A percentile compares a stretch with the other conserved stretches of the same genome.
Evolutionary conservation across 2,329 filamentous ascomycete genomes (phyloP).

Genomic region (Huntiella savannae): DNA sequence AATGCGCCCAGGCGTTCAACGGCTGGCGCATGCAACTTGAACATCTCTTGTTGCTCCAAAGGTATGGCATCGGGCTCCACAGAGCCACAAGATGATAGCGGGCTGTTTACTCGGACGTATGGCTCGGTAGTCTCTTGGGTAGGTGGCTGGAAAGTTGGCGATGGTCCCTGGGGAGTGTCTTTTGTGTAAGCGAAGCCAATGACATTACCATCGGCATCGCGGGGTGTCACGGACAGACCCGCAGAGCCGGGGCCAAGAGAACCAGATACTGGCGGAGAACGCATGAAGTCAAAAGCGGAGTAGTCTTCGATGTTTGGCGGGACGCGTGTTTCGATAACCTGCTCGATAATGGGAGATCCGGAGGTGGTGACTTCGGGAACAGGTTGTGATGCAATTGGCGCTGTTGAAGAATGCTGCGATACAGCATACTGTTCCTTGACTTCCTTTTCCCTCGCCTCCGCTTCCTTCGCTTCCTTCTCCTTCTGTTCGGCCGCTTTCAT

Average conservation of each 20-base stretch:
- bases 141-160: conserved; percentile 8
- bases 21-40: conserved; percentile 9
- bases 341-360: conserved; percentile 3
- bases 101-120: conserved; percentile 14
- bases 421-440: too few relatives aligned
- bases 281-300: conserved; percentile 38
- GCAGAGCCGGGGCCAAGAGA: conserved; percentile 24
- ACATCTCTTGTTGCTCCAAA: conserved; percentile 10
- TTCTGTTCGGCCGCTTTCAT: conserved; percentile 2
- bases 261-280: conserved; percentile 30
- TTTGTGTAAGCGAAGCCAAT: conserved; percentile 38
- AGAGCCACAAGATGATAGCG: conserved; percentile 23
- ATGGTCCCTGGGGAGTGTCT: conserved; percentile 20
- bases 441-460: neutral
- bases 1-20: conserved; percentile 2
- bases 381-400: too few relatives aligned
- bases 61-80: conserved; percentile 18
- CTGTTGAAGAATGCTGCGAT: too few relatives aligned
- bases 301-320: conserved; percentile 27
- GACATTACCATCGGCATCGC: conserved; percentile 32
- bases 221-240: conserved; percentile 30
- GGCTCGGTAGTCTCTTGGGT: neutral
- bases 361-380: too few relatives aligned
- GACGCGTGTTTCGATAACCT: conserved; percentile 2
- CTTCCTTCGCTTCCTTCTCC: neutral